Conservation (phyloP, 805 yeast genomes). For the Ogataea nonfermentans region DNA sequence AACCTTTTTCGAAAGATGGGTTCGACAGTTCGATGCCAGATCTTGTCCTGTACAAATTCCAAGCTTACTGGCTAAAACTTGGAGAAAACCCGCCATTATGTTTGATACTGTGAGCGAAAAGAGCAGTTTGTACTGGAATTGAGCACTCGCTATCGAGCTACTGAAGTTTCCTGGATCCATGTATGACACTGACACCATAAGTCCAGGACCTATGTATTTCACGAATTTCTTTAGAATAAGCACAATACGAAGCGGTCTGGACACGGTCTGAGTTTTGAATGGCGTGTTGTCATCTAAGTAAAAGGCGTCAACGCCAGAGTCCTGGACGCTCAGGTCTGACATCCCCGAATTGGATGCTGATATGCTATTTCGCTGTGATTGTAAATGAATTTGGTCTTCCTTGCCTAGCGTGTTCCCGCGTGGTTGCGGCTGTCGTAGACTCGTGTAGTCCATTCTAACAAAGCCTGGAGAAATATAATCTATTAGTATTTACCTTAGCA, state of each 20-base stretch:
- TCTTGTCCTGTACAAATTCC: conserved; percentile 96
- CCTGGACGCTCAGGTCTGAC: neutral
- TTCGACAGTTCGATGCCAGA: conserved; percentile 81
- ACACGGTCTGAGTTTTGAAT: conserved; percentile 1
- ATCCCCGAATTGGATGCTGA: conserved; percentile 1
- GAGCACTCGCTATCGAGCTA: conserved; percentile 84
- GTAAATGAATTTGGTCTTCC: conserved; percentile 2
- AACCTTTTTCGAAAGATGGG: conserved; percentile 61
- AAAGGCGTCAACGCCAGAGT: conserved; percentile 2
- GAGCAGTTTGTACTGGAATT: conserved; percentile 69
- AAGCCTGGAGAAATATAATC: too few species aligned
- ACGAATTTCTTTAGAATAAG: conserved; percentile 37
- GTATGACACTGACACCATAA: conserved; percentile 92
- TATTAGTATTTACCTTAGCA: too few species aligned
- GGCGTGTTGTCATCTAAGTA: neutral
- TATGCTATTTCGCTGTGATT: neutral
- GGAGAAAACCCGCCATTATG: conserved; percentile 82
- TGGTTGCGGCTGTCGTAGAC: neutral
- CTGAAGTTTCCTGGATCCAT: conserved; percentile 98
- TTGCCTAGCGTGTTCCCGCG: neutral
- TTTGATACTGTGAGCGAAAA: conserved; percentile 80
- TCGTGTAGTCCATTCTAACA: conserved; percentile 5
- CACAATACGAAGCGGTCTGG: conserved; percentile 10
- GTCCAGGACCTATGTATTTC: conserved; percentile 81
- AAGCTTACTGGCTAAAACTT: conserved; percentile 77